Conservation (phyloP, 352 stramenopile species). For the Aphanomyces cochlioides region DNA sequence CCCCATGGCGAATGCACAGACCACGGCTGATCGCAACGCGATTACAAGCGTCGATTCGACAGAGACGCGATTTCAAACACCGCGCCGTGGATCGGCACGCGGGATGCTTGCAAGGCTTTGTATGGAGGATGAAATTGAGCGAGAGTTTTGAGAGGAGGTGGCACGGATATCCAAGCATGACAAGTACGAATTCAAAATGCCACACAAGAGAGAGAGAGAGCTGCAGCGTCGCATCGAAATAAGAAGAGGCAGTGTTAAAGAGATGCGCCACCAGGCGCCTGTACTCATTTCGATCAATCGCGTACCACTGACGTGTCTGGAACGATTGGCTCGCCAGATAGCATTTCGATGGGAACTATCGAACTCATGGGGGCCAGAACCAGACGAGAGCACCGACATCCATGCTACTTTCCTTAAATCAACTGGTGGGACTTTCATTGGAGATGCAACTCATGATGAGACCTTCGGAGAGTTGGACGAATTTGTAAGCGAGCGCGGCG, state of each 20-base stretch:
- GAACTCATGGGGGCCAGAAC: too few relatives aligned
- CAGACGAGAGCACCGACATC: background rate
- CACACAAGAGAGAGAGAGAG: background rate
- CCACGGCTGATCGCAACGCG: background rate
- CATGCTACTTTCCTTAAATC: background rate
- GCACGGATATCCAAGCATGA: background rate
- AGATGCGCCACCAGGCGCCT: too few relatives aligned
- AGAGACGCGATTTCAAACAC: background rate
- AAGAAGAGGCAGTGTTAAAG: too few relatives aligned
- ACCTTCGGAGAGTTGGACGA: conserved; percentile 32
- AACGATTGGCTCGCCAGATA: too few relatives aligned
- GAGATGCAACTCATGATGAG: conserved; percentile 3
- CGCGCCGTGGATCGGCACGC: background rate
- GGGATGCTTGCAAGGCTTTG: background rate
- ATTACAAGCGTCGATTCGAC: background rate
- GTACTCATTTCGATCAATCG: too few relatives aligned
- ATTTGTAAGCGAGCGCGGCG: too few relatives aligned
- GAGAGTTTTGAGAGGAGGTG: background rate
- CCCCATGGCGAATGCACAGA: background rate
- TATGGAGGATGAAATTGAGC: conserved; percentile 1
- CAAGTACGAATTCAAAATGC: background rate
- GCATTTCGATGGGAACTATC: too few relatives aligned
- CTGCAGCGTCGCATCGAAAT: too few relatives aligned
- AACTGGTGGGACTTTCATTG: background rate
- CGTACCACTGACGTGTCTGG: too few relatives aligned